Base-by-base conservation (phyloP, 768 basidiomycete species). In the Porpolomopsis calyptriformis region DNA sequence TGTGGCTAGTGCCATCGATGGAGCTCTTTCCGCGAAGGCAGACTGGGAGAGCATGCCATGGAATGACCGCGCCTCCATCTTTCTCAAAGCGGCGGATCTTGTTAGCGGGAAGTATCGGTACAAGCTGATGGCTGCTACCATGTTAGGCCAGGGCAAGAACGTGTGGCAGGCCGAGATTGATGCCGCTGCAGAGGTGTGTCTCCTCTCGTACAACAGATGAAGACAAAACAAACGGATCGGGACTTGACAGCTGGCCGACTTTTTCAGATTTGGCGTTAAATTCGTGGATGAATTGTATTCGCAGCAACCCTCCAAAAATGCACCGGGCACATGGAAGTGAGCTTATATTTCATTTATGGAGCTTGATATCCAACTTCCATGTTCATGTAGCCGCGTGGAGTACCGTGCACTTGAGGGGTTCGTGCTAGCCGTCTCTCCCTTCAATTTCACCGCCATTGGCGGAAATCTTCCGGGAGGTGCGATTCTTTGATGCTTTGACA, bases 91-190 rank as follows among this genome's bases (percentile, higher is more conserved):
- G 4, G 96, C 96, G 19, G 96, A 99, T 62, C 79, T 99, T 42
- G 78, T 91, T 47, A 82, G 87, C 58, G 89, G 88, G 45, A 99
- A 98, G 73, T 96, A 97, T 63, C 74, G 96, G 52, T 94, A 93
- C 70, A 83, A 84, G 67, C 71, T 99, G 39, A 73, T 97, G 68
- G 96, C 96, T 34, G 92, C 94, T 33, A 98, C 94, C 36, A 96
- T 99, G 66, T 73, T 99, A 39, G 96, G 96, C 12, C 96, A 99
- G 67, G 96, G 96, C 34, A 99, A 99, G 79, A 99, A 97, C 61
- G 83, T 76, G 12, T 99, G 96, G 96, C 96, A 99, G 68, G 96
- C 96, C 12, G 96, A 99, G 73, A 98, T 99, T 52, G 96, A 99
- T 62, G 90, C 96, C 45, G 96, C 92, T 14, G 94, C 96, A 3